Evolutionary conservation across 306 rosid genomes (phyloP).

Genomic region (Vigna hirtella): DNA sequence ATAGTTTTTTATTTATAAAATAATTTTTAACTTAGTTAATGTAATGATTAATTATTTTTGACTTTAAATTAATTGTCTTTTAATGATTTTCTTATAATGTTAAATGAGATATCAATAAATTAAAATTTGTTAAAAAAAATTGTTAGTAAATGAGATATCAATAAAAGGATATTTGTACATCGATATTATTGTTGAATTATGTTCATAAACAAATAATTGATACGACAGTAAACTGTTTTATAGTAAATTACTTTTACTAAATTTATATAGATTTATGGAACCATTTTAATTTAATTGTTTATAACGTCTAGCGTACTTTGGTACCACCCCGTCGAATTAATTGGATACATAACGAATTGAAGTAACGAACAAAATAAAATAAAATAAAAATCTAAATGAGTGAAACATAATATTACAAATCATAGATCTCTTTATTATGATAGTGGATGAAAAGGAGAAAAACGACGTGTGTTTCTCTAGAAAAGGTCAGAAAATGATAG

Average conservation of each 20-base stretch:
- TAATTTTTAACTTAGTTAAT: too few relatives aligned
- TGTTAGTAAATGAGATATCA: too few relatives aligned
- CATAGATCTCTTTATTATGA: neutral
- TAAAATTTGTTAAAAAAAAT: too few relatives aligned
- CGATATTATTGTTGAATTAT: neutral
- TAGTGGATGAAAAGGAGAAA: neutral
- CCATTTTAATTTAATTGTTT: neutral
- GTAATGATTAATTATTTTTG: too few relatives aligned
- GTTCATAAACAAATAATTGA: neutral
- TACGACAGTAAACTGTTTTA: neutral
- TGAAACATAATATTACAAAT: conserved; percentile 1
- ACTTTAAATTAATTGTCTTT: too few relatives aligned
- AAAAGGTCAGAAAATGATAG: conserved; percentile 3
- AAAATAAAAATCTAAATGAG: neutral
- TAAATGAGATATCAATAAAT: too few relatives aligned
- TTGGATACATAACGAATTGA: conserved; percentile 1
- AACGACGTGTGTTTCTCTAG: neutral
- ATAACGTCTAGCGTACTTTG: neutral
- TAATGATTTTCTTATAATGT: too few relatives aligned
- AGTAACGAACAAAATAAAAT: neutral
- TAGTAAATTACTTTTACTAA: neutral
- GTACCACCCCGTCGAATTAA: neutral
- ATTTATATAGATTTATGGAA: neutral
- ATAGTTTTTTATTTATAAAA: too few relatives aligned
- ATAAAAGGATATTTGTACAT: neutral